Evolutionary conservation across 805 yeast genomes (phyloP), one percentile per base, ranked within the genome.

Genomic region (Cyberlindnera mrakii): DNA sequence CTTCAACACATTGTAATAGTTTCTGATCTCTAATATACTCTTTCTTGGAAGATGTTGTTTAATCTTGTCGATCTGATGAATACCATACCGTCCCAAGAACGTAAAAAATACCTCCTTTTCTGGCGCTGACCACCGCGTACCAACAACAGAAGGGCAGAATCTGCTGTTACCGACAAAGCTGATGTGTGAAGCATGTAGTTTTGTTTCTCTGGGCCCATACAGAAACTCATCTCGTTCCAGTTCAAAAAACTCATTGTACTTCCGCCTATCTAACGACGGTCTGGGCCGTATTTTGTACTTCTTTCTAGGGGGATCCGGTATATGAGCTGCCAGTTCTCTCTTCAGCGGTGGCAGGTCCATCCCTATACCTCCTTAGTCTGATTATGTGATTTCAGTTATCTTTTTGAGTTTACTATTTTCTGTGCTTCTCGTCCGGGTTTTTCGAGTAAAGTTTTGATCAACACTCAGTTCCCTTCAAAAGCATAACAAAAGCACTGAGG

Each of bases 91-190:
- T 1, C 74, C 68, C 29, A 80, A 54, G 18, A 70, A 63, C 17
- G 64, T 62, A 55, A 78, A 80, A 55, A 80, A 80, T 13, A 43
- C 33, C 17, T 72, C 74, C 49, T 80, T 79, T 42, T 80, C 85
- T 2, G 18, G 20, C 6, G 40, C 42, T 4, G 43, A 23, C 52
- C 52, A 49, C 11, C 30, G 10, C 1, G 47, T 38, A 14, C 52
- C 52, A 27, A 19, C 32, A 6, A 29, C 15, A 13, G 14, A 14
- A 7, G 33, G 39, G 17, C 25, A 27, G 33, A 14, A 14, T 13
- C 15, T 16, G 39, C 39, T 37, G 30, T 27, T 15, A 13, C 39
- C 39, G 1, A 18, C 23, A 17, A 10, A 7, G 23, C 25, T 29
- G n/a, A 37, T 37, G 23, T 37, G 33, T 4, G 33, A 29, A 16